Base-by-base conservation (phyloP, 139 green algal genomes). In the Yamagishiella unicocca region DNA sequence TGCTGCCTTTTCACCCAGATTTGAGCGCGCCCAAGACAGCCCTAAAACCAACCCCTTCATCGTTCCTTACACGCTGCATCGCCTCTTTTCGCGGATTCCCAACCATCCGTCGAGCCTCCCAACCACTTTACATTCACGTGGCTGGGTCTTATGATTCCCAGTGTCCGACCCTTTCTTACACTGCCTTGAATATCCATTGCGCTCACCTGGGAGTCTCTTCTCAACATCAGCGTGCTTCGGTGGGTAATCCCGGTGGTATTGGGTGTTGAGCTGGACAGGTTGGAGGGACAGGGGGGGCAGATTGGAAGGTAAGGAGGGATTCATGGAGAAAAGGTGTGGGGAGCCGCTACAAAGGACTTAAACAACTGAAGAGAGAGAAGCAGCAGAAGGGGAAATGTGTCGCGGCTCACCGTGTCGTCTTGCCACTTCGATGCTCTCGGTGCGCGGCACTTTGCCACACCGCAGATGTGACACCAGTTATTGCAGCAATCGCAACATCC, bases 391-490 rank as follows among this genome's bases (percentile, higher is more conserved):
- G n/a, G n/a, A n/a, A n/a, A n/a, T n/a, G n/a, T n/a, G n/a, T n/a
- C n/a, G n/a, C n/a, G n/a, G n/a, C 72, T 58, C 42, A 87, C 43
- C 45, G 81, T 42, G 22, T 50, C 81, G 22, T 68, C 24, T 7
- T 10, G 24, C 81, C 81, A 87, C 54, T 46, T 70, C 19, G 31
- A 21, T 22, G 38, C 31, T 4, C 67, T 38, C 29, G 27, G 45
- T 1, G 35, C 81, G 0, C 81, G 81, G 35, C 81, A 87, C 29
- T 87, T 87, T 0, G 62, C 38, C 12, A 87, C 66, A 33, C 37
- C 37, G 66, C 81, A 87, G 22, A 87, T 64, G 81, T 67, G 64
- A 31, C 81, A 87, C 81, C 81, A 76, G 58, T 84, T 84, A 7
- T 22, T 22, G 54, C 76, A 83, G 76, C 76, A 72, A 10, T 37